phyloP scores from a whole-genome alignment of 1,284 basidiomycete genomes.

The Microbotryum saponariae region DNA sequence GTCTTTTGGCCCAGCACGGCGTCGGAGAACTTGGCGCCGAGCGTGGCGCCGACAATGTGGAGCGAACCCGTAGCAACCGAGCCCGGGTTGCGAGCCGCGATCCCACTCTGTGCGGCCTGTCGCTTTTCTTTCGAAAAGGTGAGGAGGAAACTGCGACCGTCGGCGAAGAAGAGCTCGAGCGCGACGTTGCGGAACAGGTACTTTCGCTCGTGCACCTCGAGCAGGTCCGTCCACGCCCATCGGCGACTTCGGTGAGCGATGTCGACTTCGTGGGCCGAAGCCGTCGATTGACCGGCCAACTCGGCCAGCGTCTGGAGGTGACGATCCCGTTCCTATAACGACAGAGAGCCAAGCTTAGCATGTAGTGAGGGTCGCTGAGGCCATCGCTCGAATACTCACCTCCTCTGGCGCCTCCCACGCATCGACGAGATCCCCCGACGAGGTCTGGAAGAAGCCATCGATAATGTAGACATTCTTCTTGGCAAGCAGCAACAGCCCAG shows the following conservation, averaged over 20 bases:
- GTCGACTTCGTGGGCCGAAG: slow-evolving; percentile 49
- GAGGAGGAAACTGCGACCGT: slow-evolving; percentile 39
- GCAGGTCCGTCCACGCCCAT: slow-evolving; percentile 72
- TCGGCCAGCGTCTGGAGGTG: slow-evolving; percentile 57
- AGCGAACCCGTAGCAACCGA: slow-evolving; percentile 33
- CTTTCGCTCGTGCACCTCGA: slow-evolving; percentile 67
- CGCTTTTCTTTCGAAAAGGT: slow-evolving; percentile 35
- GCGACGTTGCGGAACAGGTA: slow-evolving; percentile 86
- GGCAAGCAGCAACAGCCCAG: slow-evolving; percentile 80
- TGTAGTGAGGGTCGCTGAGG: slow-evolving; percentile 5
- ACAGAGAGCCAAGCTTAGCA: slow-evolving; percentile 66
- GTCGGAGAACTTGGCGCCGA: slow-evolving; percentile 14
- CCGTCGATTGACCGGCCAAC: slow-evolving; percentile 58
- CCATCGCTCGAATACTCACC: slow-evolving; percentile 42
- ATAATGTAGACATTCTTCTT: slow-evolving; percentile 79
- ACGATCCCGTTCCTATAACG: slow-evolving; percentile 11
- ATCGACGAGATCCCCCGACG: slow-evolving; percentile 80
- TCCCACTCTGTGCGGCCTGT: slow-evolving; percentile 29
- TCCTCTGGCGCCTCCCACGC: slow-evolving; percentile 75
- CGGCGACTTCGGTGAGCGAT: slow-evolving; percentile 8
- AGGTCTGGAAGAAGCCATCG: slow-evolving; percentile 82
- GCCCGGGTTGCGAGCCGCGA: slow-evolving; percentile 31
- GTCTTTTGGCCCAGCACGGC: slow-evolving; percentile 30
- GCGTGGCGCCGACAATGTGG: neutral
- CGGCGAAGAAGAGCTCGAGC: slow-evolving; percentile 40